Percentiles rank a stretch among this genome's conserved stretches.
Evolutionary conservation across 148 eudicot genomes (phyloP).

Genomic region (Amaranthus hypochondriacus): DNA sequence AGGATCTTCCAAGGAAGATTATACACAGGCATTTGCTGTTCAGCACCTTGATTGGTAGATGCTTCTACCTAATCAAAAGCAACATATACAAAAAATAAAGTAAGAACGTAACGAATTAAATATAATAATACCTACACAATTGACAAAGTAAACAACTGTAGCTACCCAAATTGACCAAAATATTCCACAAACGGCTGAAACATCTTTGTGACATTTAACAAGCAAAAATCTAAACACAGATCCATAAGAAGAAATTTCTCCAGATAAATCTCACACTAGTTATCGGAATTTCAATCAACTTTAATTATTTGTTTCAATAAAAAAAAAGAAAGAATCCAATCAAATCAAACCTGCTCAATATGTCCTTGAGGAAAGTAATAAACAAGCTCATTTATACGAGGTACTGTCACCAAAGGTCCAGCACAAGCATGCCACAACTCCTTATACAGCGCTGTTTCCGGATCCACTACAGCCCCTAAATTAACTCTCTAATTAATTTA

Average conservation of each 20-base stretch:
- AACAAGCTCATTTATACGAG: slow-evolving; percentile 63
- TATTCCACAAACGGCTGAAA: neutral
- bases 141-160: slow-evolving; percentile 13
- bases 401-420: slow-evolving; percentile 93
- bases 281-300: neutral
- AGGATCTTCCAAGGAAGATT: slow-evolving; percentile 86
- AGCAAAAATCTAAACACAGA: slow-evolving; percentile 1
- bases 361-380: slow-evolving; percentile 97
- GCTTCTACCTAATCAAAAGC: slow-evolving; percentile 68
- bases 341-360: slow-evolving; percentile 76
- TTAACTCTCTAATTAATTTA: neutral
- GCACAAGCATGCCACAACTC: slow-evolving; percentile 98
- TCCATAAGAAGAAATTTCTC: neutral
- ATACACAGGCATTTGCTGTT: slow-evolving; percentile 87
- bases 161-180: slow-evolving; percentile 8
- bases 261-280: neutral
- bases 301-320: neutral
- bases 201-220: too few relatives aligned
- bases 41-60: slow-evolving; percentile 84
- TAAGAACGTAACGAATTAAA: neutral
- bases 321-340: neutral
- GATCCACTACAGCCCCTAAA: slow-evolving; percentile 46
- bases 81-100: neutral
- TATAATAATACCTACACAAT: neutral
- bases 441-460: slow-evolving; percentile 67